phyloP scores from a whole-genome alignment of 2,329 filamentous ascomycete genomes.

The Ceratocystis huliohia region DNA sequence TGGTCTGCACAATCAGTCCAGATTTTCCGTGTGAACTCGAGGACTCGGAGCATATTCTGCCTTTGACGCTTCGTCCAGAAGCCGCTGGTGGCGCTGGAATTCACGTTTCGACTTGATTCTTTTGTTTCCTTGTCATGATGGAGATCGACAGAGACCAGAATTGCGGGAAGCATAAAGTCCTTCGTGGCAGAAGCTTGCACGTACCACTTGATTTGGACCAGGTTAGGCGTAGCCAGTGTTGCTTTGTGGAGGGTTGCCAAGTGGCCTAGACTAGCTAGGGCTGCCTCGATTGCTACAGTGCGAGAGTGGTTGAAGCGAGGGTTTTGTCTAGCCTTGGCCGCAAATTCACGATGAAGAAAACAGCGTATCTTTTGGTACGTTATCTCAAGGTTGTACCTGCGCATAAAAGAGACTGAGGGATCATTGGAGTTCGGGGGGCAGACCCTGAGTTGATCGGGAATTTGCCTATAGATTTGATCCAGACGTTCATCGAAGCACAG shows the following conservation, averaged over 20 bases:
- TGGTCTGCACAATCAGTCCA: conserved; percentile 67
- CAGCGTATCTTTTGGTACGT: conserved; percentile 82
- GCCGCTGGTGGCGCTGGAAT: background rate
- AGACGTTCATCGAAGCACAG: conserved; percentile 49
- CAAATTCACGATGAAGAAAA: conserved; percentile 76
- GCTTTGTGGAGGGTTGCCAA: conserved; percentile 65
- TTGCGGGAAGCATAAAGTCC: conserved; percentile 76
- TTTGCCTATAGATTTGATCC: conserved; percentile 48
- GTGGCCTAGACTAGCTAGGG: conserved; percentile 66
- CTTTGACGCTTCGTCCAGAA: conserved; percentile 47
- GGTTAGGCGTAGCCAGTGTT: conserved; percentile 55
- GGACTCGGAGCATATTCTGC: conserved; percentile 60
- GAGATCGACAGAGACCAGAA: conserved; percentile 71
- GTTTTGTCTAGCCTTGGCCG: conserved; percentile 64
- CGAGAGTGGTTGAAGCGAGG: conserved; percentile 74
- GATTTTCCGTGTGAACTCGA: conserved; percentile 62
- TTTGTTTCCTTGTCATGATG: conserved; percentile 37
- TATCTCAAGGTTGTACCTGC: conserved; percentile 71
- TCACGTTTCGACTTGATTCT: conserved; percentile 33
- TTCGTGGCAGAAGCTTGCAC: conserved; percentile 67
- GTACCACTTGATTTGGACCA: conserved; percentile 65
- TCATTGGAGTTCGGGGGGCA: conserved; percentile 60
- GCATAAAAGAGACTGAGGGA: conserved; percentile 72
- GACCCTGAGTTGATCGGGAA: conserved; percentile 57
- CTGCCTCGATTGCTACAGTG: conserved; percentile 72